A percentile compares a stretch with the other conserved stretches of the same genome.
Conservation (phyloP, 306 rosid species). For the Rosa lucieae region DNA sequence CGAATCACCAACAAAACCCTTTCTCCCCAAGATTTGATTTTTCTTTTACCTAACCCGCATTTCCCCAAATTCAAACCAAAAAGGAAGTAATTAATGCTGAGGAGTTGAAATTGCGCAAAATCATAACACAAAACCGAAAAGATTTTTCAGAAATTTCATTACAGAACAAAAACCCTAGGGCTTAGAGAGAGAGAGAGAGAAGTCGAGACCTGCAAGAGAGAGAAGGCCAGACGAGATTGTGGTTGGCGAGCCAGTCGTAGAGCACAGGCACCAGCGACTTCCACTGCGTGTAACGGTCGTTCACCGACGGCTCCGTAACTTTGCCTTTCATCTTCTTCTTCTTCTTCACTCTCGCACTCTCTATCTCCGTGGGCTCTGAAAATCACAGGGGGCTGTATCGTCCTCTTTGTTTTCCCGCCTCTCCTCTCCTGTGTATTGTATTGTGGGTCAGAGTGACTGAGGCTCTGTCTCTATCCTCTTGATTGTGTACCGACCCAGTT, state of each 20-base stretch:
- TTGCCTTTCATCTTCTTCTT: conserved; percentile 17
- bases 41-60: conserved; percentile 5
- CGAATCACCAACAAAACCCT: not conserved
- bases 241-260: conserved; percentile 95
- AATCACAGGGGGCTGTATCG: not conserved
- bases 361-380: not conserved
- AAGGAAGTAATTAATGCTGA: not conserved
- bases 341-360: not conserved
- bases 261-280: conserved; percentile 83
- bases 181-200: not conserved
- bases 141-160: not conserved
- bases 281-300: conserved; percentile 69
- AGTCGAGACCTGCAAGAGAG: conserved; percentile 75
- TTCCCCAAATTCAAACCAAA: conserved; percentile 11
- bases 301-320: conserved; percentile 33
- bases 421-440: not conserved
- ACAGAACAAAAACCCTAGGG: conserved; percentile 17
- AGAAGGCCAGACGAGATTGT: conserved; percentile 97
- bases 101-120: not conserved
- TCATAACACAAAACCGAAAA: not conserved
- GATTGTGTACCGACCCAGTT: not conserved
- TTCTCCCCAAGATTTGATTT: not conserved
- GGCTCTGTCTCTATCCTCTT: not conserved
- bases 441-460: not conserved
- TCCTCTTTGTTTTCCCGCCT: conserved; percentile 5